phyloP scores from a whole-genome alignment of 2,329 filamentous ascomycete species.

The Hirsutella minnesotensis region DNA sequence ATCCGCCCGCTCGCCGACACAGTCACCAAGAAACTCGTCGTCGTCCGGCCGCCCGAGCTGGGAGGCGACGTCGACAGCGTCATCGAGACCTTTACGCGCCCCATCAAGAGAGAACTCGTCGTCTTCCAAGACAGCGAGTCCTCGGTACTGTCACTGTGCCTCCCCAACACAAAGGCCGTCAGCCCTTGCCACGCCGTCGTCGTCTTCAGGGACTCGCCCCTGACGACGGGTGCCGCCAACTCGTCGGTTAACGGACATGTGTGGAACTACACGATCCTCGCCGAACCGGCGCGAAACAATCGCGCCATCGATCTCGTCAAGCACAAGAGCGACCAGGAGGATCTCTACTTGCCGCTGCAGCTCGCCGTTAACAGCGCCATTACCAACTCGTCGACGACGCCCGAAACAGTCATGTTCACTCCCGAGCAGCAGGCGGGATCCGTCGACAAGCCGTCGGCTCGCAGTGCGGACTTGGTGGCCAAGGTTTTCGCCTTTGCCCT shows the following conservation, averaged over 20 bases:
- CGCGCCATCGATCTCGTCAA: conserved; percentile 33
- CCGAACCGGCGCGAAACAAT: conserved; percentile 14
- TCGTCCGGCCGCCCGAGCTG: conserved; percentile 11
- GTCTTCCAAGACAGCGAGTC: conserved; percentile 8
- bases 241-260: conserved; percentile 5
- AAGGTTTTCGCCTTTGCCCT: conserved; percentile 10
- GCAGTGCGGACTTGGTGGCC: conserved; percentile 13
- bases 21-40: conserved; percentile 11
- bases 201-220: conserved; percentile 14
- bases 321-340: conserved; percentile 11
- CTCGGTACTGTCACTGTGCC: conserved; percentile 9
- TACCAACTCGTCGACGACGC: conserved; percentile 11
- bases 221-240: conserved; percentile 3
- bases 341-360: conserved; percentile 14
- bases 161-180: conserved; percentile 13
- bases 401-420: conserved; percentile 11
- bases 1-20: conserved; percentile 10
- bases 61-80: conserved; percentile 13
- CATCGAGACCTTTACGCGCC: conserved; percentile 12
- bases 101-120: conserved; percentile 8
- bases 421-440: conserved; percentile 4
- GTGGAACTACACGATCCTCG: conserved; percentile 17
- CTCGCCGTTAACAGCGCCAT: conserved; percentile 23
- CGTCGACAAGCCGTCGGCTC: conserved; percentile 10
- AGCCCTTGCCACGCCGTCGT: conserved; percentile 17